These are phyloP conservation scores for Calonectria honghensis DNA, from an alignment of 2,329 filamentous ascomycete species.

Conservation along the genomic window DNA sequence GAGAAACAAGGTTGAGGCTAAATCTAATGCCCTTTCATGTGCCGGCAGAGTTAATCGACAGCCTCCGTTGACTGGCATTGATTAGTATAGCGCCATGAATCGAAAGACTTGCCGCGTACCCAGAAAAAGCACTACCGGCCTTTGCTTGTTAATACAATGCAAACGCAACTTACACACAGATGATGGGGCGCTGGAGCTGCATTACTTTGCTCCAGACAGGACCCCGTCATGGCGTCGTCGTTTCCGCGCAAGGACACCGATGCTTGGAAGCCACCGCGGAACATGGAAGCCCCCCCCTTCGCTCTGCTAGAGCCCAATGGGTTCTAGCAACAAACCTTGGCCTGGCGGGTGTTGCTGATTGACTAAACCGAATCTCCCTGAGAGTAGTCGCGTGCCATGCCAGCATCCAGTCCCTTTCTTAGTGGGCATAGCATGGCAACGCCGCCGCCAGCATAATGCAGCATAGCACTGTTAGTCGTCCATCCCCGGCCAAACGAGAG, in stretches of 20 bases:
- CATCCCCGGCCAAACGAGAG: not conserved
- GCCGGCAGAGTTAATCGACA: slow-evolving; percentile 20
- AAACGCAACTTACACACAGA: slow-evolving; percentile 26
- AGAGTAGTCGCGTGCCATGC: slow-evolving; percentile 11
- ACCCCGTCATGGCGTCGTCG: slow-evolving; percentile 20
- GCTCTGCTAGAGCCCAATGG: slow-evolving; percentile 13
- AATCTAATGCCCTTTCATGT: slow-evolving; percentile 19
- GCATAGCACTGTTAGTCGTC: slow-evolving; percentile 10
- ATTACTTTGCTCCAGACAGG: slow-evolving; percentile 16
- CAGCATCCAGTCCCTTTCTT: slow-evolving; percentile 9
- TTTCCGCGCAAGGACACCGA: slow-evolving; percentile 10
- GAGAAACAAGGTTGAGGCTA: slow-evolving; percentile 23
- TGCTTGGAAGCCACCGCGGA: slow-evolving; percentile 19
- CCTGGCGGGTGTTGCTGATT: slow-evolving; percentile 19
- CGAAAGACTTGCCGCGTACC: not conserved
- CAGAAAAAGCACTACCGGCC: not conserved
- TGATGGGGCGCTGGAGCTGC: slow-evolving; percentile 10
- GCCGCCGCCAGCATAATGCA: not conserved
- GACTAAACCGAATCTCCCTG: slow-evolving; percentile 15
- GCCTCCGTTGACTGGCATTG: slow-evolving; percentile 25
- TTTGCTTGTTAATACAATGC: slow-evolving; percentile 20
- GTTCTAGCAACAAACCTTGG: slow-evolving; percentile 25
- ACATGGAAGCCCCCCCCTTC: slow-evolving; percentile 19
- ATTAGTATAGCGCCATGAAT: slow-evolving; percentile 23
- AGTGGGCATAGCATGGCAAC: slow-evolving; percentile 14